Evolutionary conservation across 495 filamentous ascomycete species (phyloP), one percentile per base, ranked within the genome.

Genomic region (Neurospora sp.): DNA sequence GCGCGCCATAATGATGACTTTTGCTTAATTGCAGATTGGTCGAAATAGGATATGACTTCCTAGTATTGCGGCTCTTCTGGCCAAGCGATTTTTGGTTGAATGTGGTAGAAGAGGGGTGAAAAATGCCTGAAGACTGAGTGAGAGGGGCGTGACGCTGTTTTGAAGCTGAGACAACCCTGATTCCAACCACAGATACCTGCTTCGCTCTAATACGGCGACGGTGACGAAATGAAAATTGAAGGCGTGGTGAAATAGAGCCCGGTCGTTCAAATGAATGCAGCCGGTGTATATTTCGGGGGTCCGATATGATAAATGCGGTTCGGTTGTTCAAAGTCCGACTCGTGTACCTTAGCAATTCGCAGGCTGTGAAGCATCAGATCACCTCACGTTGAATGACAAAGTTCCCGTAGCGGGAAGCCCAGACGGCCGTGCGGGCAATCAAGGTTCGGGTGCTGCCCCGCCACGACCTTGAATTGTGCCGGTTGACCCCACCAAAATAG

Each of bases 1-100:
- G 68, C 89, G 86, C 12, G 89, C 90, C 89, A 91, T 91, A 31
- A 65, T 82, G 76, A 16, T 12, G 70, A 53, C 45, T 61, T 10
- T 22, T 22, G n/a, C 10, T 53, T 53, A 9, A 8, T 12, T 20
- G 20, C 45, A 53, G 20, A 22, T 53, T 20, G 20, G 45, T 53
- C 45, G 45, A 53, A 59, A 22, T 27, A 59, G 14, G 9, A 59
- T 59, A 59, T 27, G 20, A 27, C 7, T 59, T 59, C 20, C 48
- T 27, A 59, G 48, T 27, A 10, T 5, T 59, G 48, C 20, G 1
- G 48, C 20, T 59, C 20, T 59, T 22, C 4, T 59, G 9, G 48
- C 10, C 48, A 14, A 59, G 48, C 48, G 48, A 27, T 27, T 4
- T 1, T 35, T 65, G 27, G 12, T 65, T n/a, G 53, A 16, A 27